A percentile compares a stretch with the other conserved stretches of the same genome.
Conservation (phyloP, 805 yeast species). For the Saccharomycopsis selenospora region DNA sequence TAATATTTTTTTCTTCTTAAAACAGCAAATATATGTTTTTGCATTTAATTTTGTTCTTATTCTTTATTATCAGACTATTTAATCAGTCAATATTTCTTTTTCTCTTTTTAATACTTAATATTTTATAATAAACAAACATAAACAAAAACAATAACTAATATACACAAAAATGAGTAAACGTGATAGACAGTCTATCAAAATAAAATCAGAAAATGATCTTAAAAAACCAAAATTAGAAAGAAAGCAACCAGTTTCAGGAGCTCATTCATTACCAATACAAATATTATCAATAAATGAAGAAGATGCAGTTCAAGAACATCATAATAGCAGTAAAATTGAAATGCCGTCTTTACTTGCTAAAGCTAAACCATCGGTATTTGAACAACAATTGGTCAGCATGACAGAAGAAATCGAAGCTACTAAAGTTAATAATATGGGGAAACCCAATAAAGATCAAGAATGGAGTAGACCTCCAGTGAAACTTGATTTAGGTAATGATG, state of each 20-base stretch:
- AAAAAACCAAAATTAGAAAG: conserved; percentile 14
- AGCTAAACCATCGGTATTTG: conserved; percentile 42
- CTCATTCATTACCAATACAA: conserved; percentile 18
- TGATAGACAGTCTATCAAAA: not conserved
- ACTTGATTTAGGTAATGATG: conserved; percentile 42
- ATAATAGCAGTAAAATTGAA: not conserved
- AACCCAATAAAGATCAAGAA: conserved; percentile 26
- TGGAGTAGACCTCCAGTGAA: conserved; percentile 55
- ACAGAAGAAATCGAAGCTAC: conserved; percentile 29
- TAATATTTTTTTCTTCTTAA: too few species aligned
- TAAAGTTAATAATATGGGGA: conserved; percentile 19
- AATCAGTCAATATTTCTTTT: too few species aligned
- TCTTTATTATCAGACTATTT: too few species aligned
- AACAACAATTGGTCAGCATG: conserved; percentile 43
- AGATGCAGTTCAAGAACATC: conserved; percentile 14
- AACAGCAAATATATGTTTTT: too few species aligned
- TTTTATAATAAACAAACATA: too few species aligned
- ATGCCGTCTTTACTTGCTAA: conserved; percentile 19
- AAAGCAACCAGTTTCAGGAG: conserved; percentile 15
- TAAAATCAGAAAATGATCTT: not conserved
- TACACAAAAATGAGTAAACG: not conserved
- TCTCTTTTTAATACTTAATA: too few species aligned
- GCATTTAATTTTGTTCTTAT: too few species aligned
- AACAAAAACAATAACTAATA: too few species aligned
- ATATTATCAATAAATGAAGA: not conserved